phyloP scores from a whole-genome alignment of 306 rosid genomes.

The Quercus mongolica region DNA sequence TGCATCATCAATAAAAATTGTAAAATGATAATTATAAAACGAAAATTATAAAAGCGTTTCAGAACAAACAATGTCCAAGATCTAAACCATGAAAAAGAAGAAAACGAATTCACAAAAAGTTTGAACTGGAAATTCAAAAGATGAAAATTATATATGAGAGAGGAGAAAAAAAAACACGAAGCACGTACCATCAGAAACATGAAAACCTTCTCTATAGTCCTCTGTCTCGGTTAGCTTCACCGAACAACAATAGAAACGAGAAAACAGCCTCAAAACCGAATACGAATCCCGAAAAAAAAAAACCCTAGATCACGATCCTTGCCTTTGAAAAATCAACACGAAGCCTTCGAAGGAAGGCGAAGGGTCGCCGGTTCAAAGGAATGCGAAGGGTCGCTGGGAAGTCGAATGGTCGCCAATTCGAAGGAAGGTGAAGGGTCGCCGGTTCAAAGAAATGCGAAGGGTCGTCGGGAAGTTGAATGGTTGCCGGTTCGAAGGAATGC shows the following conservation, averaged over 20 bases:
- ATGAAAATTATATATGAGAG: constrained; percentile 5
- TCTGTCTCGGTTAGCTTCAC: constrained; percentile 59
- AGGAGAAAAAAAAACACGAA: constrained; percentile 10
- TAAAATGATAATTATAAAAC: neutral
- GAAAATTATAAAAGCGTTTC: constrained; percentile 3
- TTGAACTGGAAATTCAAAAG: neutral
- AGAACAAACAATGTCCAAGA: constrained; percentile 57
- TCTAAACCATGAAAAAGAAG: constrained; percentile 31
- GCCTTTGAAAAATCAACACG: constrained; percentile 29
- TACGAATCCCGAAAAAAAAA: constrained; percentile 40
- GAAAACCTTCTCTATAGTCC: constrained; percentile 33
- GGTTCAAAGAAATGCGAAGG: too few species aligned
- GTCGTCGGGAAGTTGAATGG: too few species aligned
- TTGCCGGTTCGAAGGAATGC: too few species aligned
- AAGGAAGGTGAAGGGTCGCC: too few species aligned
- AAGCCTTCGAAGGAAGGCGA: constrained; percentile 9
- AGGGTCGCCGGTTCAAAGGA: too few species aligned
- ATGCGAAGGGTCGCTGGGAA: too few species aligned
- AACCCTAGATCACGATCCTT: constrained; percentile 80
- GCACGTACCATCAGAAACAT: constrained; percentile 58
- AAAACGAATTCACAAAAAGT: constrained; percentile 19
- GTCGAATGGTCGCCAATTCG: too few species aligned
- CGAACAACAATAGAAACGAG: constrained; percentile 15
- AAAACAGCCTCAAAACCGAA: constrained; percentile 35
- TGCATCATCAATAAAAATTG: constrained; percentile 18